A percentile compares a stretch with the other conserved stretches of the same genome.
Conservation (phyloP, 371 early-diverging fungal genomes). For the Saksenaea oblongispora region DNA sequence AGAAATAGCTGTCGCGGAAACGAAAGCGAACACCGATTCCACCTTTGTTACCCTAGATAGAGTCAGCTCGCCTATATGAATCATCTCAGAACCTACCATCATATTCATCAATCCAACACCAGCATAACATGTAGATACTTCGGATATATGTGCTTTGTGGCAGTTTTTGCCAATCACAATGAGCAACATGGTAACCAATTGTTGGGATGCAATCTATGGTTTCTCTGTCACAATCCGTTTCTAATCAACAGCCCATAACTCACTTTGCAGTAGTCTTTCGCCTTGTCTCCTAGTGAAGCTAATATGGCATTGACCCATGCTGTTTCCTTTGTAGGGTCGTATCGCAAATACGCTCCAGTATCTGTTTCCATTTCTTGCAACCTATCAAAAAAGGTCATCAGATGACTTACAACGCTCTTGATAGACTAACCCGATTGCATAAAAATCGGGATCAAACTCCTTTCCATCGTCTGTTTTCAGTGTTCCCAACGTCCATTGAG, state of each 20-base stretch:
- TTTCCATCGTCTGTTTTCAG: constrained; percentile 33
- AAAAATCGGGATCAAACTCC: constrained; percentile 63
- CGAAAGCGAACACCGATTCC: constrained; percentile 80
- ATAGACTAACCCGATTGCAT: constrained; percentile 67
- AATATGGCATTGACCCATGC: constrained; percentile 80
- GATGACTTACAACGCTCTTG: background rate
- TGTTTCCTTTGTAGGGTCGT: constrained; percentile 74
- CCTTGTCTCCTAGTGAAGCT: constrained; percentile 55
- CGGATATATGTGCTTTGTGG: constrained; percentile 55
- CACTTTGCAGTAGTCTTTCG: constrained; percentile 58
- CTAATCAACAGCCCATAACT: background rate
- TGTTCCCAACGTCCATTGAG: constrained; percentile 65
- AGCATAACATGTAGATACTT: constrained; percentile 59
- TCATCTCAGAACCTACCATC: constrained; percentile 51
- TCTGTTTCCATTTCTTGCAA: constrained; percentile 91
- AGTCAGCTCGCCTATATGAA: background rate
- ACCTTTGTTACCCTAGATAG: constrained; percentile 90
- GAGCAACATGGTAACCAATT: constrained; percentile 86
- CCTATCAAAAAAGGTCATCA: constrained; percentile 29
- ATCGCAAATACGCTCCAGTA: constrained; percentile 82
- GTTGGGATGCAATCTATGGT: constrained; percentile 64
- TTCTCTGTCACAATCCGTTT: background rate
- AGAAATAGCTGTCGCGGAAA: constrained; percentile 79
- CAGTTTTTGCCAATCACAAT: constrained; percentile 74
- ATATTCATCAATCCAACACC: constrained; percentile 83